Base-by-base conservation (phyloP, 2,329 filamentous ascomycete genomes). In the Elsinoe ampelina region DNA sequence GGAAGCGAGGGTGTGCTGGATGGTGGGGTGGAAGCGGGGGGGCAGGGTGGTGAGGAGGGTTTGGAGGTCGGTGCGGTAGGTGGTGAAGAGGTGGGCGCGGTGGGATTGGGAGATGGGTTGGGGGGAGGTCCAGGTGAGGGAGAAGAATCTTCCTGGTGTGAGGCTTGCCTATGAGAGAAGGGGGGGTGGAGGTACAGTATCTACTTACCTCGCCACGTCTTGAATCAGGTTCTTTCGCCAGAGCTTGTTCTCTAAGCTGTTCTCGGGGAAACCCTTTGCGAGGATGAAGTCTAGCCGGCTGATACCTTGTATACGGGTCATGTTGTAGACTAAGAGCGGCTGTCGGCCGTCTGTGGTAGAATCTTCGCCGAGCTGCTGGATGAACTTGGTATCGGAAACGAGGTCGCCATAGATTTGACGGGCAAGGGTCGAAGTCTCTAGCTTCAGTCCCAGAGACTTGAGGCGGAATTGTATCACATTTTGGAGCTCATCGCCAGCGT, bases 221-320 rank as follows among this genome's bases (percentile, higher is more conserved):
- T 41, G 7, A n/a, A 41, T 15, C 38, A 41, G 38, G n/a, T 2
- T 41, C n/a, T 6, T 7, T n/a, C 38, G 38, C 7, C n/a, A 17
- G n/a, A 15, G 38, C 38, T 19, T 19, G 34, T 17, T 43, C 39
- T 34, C 42, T 34, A 19, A 3, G n/a, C 38, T 32, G 19, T 45
- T 22, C 34, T 43, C 54, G 5, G 54, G 38, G 34, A 22, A 55
- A n/a, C 36, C 36, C 19, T 43, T 19, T n/a, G 54, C 54, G 17
- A 55, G 38, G 32, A 45, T 55, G 54, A 45, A 55, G 38, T 55
- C 41, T 13, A 55, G 54, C 30, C 41, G 41, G 41, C 20, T 55
- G 10, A 55, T 45, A 19, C 54, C 54, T 30, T 47, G 38, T 10
- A 43, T 35, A 5, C 54, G 38, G 34, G 36, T 10, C 20, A 55